These are phyloP conservation scores for Trichoderma oligosporum DNA, from an alignment of 2,329 filamentous ascomycete genomes.

Conservation along the genomic window DNA sequence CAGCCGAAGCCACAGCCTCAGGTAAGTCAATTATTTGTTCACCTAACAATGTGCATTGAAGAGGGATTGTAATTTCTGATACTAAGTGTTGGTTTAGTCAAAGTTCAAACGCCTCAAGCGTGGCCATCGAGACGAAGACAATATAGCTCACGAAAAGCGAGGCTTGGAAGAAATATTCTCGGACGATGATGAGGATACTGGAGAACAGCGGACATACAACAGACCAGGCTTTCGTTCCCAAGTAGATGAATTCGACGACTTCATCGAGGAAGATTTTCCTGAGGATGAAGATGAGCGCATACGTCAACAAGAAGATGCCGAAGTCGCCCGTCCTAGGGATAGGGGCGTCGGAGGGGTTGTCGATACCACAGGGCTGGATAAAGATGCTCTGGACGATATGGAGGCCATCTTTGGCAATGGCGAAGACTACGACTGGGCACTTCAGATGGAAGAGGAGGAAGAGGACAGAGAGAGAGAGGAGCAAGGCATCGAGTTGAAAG, in stretches of 20 bases:
- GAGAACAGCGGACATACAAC: constrained; percentile 49
- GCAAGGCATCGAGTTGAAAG: constrained; percentile 86
- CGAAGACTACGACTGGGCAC: constrained; percentile 91
- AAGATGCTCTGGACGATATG: constrained; percentile 93
- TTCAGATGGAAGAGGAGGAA: constrained; percentile 82
- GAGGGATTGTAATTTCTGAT: constrained; percentile 23
- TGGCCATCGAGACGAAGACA: constrained; percentile 72
- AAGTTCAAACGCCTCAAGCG: constrained; percentile 97
- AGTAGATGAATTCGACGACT: constrained; percentile 84
- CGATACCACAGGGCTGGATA: constrained; percentile 81
- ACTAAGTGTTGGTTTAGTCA: constrained; percentile 48
- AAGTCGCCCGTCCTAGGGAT: constrained; percentile 77
- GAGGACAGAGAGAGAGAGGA: constrained; percentile 75
- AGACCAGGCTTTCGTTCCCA: constrained; percentile 55
- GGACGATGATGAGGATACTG: constrained; percentile 80
- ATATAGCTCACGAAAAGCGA: constrained; percentile 60
- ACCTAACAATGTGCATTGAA: background rate
- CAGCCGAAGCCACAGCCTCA: constrained; percentile 61
- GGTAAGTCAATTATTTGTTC: constrained; percentile 48
- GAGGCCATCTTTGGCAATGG: constrained; percentile 93
- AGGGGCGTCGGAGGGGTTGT: constrained; percentile 66
- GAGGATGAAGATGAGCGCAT: constrained; percentile 77
- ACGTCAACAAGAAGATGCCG: constrained; percentile 75
- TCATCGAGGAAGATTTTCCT: constrained; percentile 94
- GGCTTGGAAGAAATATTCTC: constrained; percentile 92